phyloP scores from a whole-genome alignment of 306 rosid genomes.

The Dryas alaskensis region DNA sequence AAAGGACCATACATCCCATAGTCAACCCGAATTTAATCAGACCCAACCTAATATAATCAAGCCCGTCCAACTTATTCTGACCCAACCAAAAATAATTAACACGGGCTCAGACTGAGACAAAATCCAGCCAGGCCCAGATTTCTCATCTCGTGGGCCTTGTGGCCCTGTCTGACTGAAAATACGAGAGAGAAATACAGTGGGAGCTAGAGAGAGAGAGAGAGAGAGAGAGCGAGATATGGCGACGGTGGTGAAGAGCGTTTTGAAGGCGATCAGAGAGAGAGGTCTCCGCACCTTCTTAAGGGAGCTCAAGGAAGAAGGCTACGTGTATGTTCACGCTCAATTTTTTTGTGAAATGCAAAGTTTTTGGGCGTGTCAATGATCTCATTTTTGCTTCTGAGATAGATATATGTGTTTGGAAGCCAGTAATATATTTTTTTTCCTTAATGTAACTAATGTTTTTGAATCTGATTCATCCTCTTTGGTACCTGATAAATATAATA shows the following conservation, averaged over 20 bases:
- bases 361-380: constrained; percentile 11
- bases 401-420: neutral
- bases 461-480: neutral
- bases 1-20: neutral
- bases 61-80: neutral
- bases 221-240: constrained; percentile 50
- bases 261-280: constrained; percentile 66
- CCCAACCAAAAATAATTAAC: neutral
- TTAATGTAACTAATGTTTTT: neutral
- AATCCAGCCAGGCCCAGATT: neutral
- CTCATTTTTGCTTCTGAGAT: constrained; percentile 9
- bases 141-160: neutral
- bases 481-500: neutral
- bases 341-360: neutral
- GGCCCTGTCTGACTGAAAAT: neutral
- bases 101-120: neutral
- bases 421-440: neutral
- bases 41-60: neutral
- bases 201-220: constrained; percentile 3
- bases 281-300: constrained; percentile 63
- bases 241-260: constrained; percentile 65
- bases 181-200: neutral
- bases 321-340: constrained; percentile 38
- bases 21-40: neutral
- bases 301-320: constrained; percentile 79